phyloP scores from a whole-genome alignment of 2,329 filamentous ascomycete genomes.

The Cryphonectria carpinicola region DNA sequence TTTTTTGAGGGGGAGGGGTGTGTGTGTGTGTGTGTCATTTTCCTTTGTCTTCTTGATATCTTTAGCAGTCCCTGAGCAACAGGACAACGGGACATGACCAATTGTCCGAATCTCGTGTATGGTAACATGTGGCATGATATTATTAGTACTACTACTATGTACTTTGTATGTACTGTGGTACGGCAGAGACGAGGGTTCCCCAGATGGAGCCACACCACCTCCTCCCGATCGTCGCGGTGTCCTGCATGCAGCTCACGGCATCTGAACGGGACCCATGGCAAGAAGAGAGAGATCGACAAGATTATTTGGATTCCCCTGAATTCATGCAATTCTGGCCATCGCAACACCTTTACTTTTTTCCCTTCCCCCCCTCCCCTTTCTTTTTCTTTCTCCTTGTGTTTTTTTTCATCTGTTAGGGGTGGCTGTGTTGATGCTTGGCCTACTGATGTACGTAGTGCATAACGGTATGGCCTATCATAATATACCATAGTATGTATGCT shows the following conservation, averaged over 20 bases:
- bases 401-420: not conserved
- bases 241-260: slow-evolving; percentile 7
- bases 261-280: not conserved
- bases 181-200: not conserved
- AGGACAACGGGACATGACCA: not conserved
- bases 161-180: not conserved
- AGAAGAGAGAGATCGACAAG: not conserved
- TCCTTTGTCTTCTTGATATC: not conserved
- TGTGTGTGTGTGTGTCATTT: not conserved
- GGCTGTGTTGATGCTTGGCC: not conserved
- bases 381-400: too few relatives aligned
- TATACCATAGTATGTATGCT: not conserved
- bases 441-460: not conserved
- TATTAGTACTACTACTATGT: not conserved
- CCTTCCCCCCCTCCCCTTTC: too few relatives aligned
- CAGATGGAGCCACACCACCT: not conserved
- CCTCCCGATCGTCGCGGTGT: not conserved
- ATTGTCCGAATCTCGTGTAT: not conserved
- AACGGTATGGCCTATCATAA: not conserved
- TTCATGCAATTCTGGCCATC: not conserved
- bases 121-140: not conserved
- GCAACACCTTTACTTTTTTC: too few relatives aligned
- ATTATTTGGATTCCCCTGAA: not conserved
- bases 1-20: not conserved
- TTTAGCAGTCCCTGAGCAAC: not conserved